Conservation (phyloP, 192 early-diverging fungal genomes). For the Coemansia interrupta region DNA sequence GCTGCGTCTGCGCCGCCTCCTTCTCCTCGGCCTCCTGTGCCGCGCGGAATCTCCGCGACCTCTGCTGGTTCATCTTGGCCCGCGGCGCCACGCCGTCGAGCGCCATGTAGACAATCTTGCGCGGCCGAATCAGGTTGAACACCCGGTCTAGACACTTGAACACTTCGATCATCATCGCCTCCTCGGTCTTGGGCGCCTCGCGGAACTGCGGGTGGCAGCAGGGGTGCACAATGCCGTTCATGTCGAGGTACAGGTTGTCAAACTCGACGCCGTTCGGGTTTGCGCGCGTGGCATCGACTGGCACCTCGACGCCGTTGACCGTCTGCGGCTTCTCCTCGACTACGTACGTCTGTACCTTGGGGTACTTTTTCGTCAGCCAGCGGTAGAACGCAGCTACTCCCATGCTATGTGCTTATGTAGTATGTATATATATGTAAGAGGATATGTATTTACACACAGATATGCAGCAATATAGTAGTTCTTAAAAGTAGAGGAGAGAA, state of each 20-base stretch:
- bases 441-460: not conserved
- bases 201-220: conserved; percentile 68
- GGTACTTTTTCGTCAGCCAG: conserved; percentile 75
- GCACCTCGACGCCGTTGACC: conserved; percentile 72
- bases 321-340: conserved; percentile 64
- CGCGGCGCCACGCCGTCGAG: conserved; percentile 98
- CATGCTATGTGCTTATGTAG: conserved; percentile 41
- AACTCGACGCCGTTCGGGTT: conserved; percentile 91
- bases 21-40: conserved; percentile 67
- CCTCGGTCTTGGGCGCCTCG: conserved; percentile 73
- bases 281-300: conserved; percentile 80
- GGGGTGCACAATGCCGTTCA: conserved; percentile 95
- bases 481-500: not conserved
- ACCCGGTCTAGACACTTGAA: conserved; percentile 97
- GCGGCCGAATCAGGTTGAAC: conserved; percentile 85
- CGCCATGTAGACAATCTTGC: conserved; percentile 96
- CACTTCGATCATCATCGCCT: conserved; percentile 93
- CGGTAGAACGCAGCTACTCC: conserved; percentile 79
- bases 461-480: not conserved
- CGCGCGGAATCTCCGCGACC: conserved; percentile 93
- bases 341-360: conserved; percentile 64
- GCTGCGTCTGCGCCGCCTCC: conserved; percentile 20
- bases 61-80: conserved; percentile 99
- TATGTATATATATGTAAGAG: no score
- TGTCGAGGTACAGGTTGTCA: conserved; percentile 97